Percentiles rank a stretch among this genome's conserved stretches.
These are phyloP conservation scores for Tetrapisispora pingtungensis DNA, from an alignment of 805 yeast species.

Conservation along the genomic window DNA sequence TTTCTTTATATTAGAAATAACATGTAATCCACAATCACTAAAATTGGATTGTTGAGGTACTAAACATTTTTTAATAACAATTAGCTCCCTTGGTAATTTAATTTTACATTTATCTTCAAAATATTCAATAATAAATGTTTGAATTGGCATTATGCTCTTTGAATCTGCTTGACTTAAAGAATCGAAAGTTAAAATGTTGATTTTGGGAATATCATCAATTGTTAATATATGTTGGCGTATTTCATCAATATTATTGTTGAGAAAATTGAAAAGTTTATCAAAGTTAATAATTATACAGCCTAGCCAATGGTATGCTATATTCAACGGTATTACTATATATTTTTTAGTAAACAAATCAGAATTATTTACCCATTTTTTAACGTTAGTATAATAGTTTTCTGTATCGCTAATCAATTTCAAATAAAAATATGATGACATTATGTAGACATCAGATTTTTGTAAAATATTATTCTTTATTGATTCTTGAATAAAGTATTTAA, in stretches of 20 bases:
- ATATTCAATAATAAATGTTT: conserved; percentile 51
- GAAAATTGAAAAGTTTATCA: conserved; percentile 23
- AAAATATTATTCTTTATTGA: conserved; percentile 24
- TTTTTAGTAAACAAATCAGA: conserved; percentile 50
- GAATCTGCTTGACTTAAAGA: conserved; percentile 56
- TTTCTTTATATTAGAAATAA: conserved; percentile 59
- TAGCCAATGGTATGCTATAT: conserved; percentile 80
- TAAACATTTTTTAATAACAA: conserved; percentile 39
- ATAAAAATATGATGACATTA: conserved; percentile 79
- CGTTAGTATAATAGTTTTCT: conserved; percentile 40
- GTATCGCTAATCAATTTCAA: conserved; percentile 43
- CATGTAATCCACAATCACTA: conserved; percentile 93
- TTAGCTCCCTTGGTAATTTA: conserved; percentile 36
- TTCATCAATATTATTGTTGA: conserved; percentile 6
- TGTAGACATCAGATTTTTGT: conserved; percentile 33
- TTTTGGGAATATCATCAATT: conserved; percentile 2
- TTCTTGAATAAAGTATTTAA: conserved; percentile 45
- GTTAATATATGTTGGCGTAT: background rate
- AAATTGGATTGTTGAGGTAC: conserved; percentile 82
- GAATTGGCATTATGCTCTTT: conserved; percentile 43
- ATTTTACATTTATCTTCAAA: conserved; percentile 53
- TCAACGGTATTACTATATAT: conserved; percentile 71
- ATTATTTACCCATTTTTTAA: conserved; percentile 72
- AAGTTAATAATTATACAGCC: conserved; percentile 59
- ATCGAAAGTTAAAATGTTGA: conserved; percentile 56